Evolutionary conservation across 805 yeast genomes (phyloP).

Genomic region (Yamadazyma ubonensis): DNA sequence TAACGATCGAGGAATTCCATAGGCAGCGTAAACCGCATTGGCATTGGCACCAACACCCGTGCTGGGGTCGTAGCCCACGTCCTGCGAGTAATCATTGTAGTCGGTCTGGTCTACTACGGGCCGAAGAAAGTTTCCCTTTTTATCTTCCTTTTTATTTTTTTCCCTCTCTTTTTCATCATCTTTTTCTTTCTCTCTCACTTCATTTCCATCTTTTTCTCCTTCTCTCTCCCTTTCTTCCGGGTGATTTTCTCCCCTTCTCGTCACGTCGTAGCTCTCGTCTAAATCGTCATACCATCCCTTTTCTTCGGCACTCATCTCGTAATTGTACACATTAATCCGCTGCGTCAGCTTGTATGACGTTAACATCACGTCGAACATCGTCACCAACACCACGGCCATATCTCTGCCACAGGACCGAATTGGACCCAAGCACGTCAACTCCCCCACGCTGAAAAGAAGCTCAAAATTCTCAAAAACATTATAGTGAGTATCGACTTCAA

Average conservation of each 20-base stretch:
- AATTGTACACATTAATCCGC: slow-evolving; percentile 47
- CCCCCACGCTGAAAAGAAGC: slow-evolving; percentile 42
- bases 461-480: slow-evolving; percentile 45
- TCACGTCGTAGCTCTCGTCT: slow-evolving; percentile 35
- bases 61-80: slow-evolving; percentile 9
- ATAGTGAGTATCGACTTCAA: slow-evolving; percentile 37
- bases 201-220: neutral
- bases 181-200: too few relatives aligned
- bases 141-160: neutral
- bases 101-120: slow-evolving; percentile 10
- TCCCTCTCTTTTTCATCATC: too few relatives aligned
- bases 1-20: slow-evolving; percentile 49
- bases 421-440: slow-evolving; percentile 19
- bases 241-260: slow-evolving; percentile 1
- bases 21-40: slow-evolving; percentile 37
- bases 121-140: neutral
- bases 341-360: slow-evolving; percentile 47
- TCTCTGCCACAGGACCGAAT: slow-evolving; percentile 1
- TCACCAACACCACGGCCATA: slow-evolving; percentile 2
- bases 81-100: slow-evolving; percentile 13
- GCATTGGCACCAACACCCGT: neutral
- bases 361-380: slow-evolving; percentile 17
- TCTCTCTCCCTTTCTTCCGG: neutral
- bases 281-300: slow-evolving; percentile 44
- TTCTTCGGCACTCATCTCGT: slow-evolving; percentile 37